These are phyloP conservation scores for Pseudoperonospora humuli DNA, from an alignment of 352 stramenopile genomes.

Conservation along the genomic window DNA sequence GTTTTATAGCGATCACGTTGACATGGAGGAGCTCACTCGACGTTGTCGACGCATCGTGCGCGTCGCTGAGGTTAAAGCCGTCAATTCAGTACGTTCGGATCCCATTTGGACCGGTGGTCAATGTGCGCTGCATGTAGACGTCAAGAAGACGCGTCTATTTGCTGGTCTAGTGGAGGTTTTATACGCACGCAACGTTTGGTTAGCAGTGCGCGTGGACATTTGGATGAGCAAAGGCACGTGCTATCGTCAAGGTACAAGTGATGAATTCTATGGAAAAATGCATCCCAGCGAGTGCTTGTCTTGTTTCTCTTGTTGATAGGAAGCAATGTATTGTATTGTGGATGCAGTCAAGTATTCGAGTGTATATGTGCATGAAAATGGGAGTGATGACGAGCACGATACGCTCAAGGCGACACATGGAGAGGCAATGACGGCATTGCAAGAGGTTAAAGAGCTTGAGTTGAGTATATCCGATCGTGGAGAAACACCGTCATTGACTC, in stretches of 20 bases:
- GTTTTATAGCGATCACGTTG: conserved; percentile 5
- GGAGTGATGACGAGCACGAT: background rate
- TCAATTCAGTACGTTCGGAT: background rate
- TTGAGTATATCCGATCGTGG: conserved; percentile 3
- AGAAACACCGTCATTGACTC: conserved; percentile 8
- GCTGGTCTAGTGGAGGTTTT: conserved; percentile 22
- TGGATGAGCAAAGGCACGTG: conserved; percentile 12
- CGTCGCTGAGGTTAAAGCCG: conserved; percentile 17
- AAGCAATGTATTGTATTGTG: too few species aligned
- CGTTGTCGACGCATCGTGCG: conserved; percentile 15
- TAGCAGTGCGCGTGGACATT: conserved; percentile 21
- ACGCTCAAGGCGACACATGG: conserved; percentile 1
- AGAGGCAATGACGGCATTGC: conserved; percentile 6
- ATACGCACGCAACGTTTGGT: conserved; percentile 19
- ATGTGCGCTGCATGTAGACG: background rate
- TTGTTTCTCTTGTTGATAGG: too few species aligned
- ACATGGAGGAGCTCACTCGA: conserved; percentile 13
- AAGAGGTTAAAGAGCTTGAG: conserved; percentile 10
- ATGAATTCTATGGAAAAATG: too few species aligned
- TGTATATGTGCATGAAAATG: conserved; percentile 18
- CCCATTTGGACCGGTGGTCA: conserved; percentile 4
- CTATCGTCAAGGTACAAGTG: conserved; percentile 19
- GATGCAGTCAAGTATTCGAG: conserved; percentile 24
- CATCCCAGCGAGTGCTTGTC: too few species aligned
- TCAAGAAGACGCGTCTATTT: conserved; percentile 11